phyloP scores from a whole-genome alignment of 1,139 yeast species.

The Blastobotrys arbuscula region DNA sequence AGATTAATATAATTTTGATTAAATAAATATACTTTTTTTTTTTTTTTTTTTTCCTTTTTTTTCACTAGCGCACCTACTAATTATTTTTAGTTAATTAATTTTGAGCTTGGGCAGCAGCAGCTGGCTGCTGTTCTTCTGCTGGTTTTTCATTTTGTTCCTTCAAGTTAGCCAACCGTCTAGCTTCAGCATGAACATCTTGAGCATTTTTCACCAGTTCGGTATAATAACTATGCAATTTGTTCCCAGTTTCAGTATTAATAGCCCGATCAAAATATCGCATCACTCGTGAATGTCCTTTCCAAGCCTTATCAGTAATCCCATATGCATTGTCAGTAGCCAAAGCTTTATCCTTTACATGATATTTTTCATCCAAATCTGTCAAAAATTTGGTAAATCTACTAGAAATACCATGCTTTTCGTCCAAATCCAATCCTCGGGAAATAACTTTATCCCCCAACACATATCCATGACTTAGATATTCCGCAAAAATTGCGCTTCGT shows the following conservation, averaged over 20 bases:
- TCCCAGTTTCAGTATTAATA: conserved; percentile 41
- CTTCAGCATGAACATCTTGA: conserved; percentile 64
- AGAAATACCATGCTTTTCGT: conserved; percentile 59
- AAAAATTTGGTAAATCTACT: conserved; percentile 52
- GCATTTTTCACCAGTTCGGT: conserved; percentile 51
- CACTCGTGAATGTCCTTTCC: conserved; percentile 36
- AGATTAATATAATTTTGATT: neutral
- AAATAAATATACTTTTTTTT: neutral
- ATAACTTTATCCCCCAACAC: conserved; percentile 57
- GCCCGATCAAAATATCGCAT: conserved; percentile 48
- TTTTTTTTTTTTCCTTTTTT: neutral
- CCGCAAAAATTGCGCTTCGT: conserved; percentile 68
- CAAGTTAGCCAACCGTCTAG: conserved; percentile 59
- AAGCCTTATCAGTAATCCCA: conserved; percentile 35
- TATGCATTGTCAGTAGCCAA: conserved; percentile 40
- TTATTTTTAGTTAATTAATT: neutral
- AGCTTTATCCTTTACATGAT: conserved; percentile 51
- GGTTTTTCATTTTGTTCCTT: conserved; percentile 34
- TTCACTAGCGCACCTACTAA: neutral
- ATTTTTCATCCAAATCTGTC: conserved; percentile 51
- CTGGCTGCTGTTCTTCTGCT: conserved; percentile 1
- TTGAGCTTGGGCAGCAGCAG: neutral
- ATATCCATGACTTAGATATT: conserved; percentile 68
- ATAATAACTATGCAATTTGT: conserved; percentile 49
- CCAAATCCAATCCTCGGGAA: conserved; percentile 51